Evolutionary conservation across 2,329 filamentous ascomycete species (phyloP), one percentile per base, ranked within the genome.

Genomic region (Stromatinia cepivora): DNA sequence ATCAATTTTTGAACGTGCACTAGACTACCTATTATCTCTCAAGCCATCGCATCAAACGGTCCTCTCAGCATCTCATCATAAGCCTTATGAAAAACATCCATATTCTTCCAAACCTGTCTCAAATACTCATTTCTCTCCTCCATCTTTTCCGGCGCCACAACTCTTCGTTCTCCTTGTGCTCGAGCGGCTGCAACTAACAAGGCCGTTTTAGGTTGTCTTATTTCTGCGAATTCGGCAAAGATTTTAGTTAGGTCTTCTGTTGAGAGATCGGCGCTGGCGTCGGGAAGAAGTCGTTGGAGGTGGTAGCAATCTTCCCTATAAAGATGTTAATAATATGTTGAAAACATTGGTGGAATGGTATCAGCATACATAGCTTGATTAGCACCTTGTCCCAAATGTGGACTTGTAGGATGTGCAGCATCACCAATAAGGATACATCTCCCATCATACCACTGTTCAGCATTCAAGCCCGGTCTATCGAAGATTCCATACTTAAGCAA

Each of bases 361-460:
- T 17, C 4, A 4, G 52, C 65, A 56, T 39, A 67, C 61, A 71
- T 53, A 54, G 71, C 70, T 39, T 72, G 71, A 52, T 72, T 72
- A 7, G 64, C 71, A 31, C 70, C 71, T 11, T 72, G 71, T 10
- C 71, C 70, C 20, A 71, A 61, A 70, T 72, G 71, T 9, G 71
- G 71, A 69, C 70, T 72, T 4, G 70, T 67, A 31, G 71, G 70
- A 67, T 88, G 86, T 0, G 85, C 85, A 3, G 85, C 85, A 76
- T 88, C 86, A 7, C 86, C 86, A 2, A 87, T 77, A 4, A 88
- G 77, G 3, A 88, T 79, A 39, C 73, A 73, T 25, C 75, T 70
- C 3, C 86, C 80, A n/a, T 72, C 76, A 52, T 71, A 77, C 79
- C 69, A 70, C 13, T 70, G 48, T 25, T 67, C 61, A 4, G 48